Evolutionary conservation across 331 rosid genomes (phyloP).

Genomic region (Pyracantha coccinea): DNA sequence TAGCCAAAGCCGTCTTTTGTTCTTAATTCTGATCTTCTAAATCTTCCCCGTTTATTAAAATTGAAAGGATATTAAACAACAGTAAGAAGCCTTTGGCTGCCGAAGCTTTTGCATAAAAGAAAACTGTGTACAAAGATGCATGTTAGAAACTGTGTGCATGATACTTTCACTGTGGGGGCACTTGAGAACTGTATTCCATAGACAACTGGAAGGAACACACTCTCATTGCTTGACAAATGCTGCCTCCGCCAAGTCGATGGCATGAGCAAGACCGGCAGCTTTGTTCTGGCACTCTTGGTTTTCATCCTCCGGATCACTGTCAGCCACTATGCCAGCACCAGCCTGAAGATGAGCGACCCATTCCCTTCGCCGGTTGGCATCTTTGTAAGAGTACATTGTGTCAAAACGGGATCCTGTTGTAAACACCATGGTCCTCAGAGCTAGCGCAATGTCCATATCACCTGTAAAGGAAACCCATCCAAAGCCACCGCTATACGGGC

Average conservation of each 20-base stretch:
- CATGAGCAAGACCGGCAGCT: slow-evolving; percentile 41
- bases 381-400: slow-evolving; percentile 33
- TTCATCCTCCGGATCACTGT: slow-evolving; percentile 36
- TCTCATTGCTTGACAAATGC: slow-evolving; percentile 19
- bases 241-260: slow-evolving; percentile 34
- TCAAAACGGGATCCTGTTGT: slow-evolving; percentile 32
- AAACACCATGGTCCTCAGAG: slow-evolving; percentile 32
- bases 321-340: slow-evolving; percentile 42
- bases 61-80: too few species aligned
- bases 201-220: background rate
- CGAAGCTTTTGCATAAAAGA: too few species aligned
- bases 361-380: slow-evolving; percentile 11
- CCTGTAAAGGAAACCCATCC: slow-evolving; percentile 28
- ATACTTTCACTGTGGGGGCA: too few species aligned
- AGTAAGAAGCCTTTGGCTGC: too few species aligned
- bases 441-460: slow-evolving; percentile 36
- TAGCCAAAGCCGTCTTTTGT: background rate
- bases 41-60: too few species aligned
- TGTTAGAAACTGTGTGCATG: too few species aligned
- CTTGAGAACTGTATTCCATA: background rate
- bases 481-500: slow-evolving; percentile 36
- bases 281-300: slow-evolving; percentile 39
- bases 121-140: too few species aligned
- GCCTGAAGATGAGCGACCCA: slow-evolving; percentile 45
- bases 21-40: too few species aligned